Conservation (phyloP, 805 yeast genomes). For the Schwanniomyces occidentalis region DNA sequence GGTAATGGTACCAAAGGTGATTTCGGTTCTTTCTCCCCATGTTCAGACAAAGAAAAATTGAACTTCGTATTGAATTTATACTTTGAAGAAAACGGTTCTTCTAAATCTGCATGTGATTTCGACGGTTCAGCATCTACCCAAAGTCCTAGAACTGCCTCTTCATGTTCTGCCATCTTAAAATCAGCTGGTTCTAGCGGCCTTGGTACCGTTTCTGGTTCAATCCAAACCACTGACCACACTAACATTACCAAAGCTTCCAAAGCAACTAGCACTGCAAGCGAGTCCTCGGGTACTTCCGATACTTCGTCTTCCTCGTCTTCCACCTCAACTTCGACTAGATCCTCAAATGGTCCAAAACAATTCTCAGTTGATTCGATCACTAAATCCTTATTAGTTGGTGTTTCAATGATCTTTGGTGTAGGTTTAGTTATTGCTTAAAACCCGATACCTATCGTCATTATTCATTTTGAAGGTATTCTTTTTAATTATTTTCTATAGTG, state of each 20-base stretch:
- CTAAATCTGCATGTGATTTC: slow-evolving; percentile 36
- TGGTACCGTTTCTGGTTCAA: slow-evolving; percentile 48
- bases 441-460: too few relatives aligned
- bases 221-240: slow-evolving; percentile 20
- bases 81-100: slow-evolving; percentile 29
- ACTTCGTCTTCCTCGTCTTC: slow-evolving; percentile 12
- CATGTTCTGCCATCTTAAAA: slow-evolving; percentile 56
- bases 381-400: slow-evolving; percentile 22
- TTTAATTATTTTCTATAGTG: too few relatives aligned
- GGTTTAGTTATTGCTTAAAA: slow-evolving; percentile 21
- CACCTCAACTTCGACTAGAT: slow-evolving; percentile 18
- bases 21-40: slow-evolving; percentile 44
- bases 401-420: slow-evolving; percentile 26
- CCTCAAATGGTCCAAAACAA: slow-evolving; percentile 15
- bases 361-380: slow-evolving; percentile 15
- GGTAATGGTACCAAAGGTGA: slow-evolving; percentile 40
- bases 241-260: slow-evolving; percentile 14
- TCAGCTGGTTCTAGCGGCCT: slow-evolving; percentile 74
- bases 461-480: too few relatives aligned
- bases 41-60: slow-evolving; percentile 36
- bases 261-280: slow-evolving; percentile 15
- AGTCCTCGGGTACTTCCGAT: too few relatives aligned
- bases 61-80: slow-evolving; percentile 40
- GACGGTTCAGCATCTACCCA: slow-evolving; percentile 37
- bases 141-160: slow-evolving; percentile 32